Evolutionary conservation across 179 eudicot genomes (phyloP).

Genomic region (Drosera spatulata): DNA sequence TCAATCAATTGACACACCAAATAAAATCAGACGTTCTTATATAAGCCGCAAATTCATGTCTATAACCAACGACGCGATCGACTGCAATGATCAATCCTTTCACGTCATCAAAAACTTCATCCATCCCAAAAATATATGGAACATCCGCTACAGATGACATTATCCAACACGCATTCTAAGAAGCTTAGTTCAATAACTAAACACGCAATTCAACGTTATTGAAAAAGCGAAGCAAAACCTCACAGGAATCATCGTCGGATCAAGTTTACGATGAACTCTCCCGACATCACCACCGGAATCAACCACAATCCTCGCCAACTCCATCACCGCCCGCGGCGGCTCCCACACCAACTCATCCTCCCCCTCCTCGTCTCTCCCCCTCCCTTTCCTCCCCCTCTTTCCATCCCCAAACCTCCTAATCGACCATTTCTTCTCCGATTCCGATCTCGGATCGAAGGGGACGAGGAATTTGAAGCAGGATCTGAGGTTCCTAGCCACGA

Average conservation of each 20-base stretch:
- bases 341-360: constrained; percentile 49
- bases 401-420: constrained; percentile 12
- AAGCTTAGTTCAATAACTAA: too few relatives aligned
- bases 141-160: too few relatives aligned
- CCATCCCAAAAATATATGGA: too few relatives aligned
- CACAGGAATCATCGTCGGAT: constrained; percentile 57
- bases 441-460: constrained; percentile 21
- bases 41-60: too few relatives aligned
- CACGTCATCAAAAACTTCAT: too few relatives aligned
- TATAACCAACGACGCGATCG: too few relatives aligned
- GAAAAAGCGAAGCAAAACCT: constrained; percentile 6
- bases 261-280: constrained; percentile 41
- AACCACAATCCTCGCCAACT: constrained; percentile 67
- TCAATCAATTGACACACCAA: too few relatives aligned
- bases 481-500: constrained; percentile 29
- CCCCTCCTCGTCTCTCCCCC: neutral
- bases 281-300: constrained; percentile 74
- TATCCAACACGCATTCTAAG: too few relatives aligned
- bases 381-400: neutral
- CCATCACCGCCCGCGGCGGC: constrained; percentile 63
- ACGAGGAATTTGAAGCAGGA: constrained; percentile 82
- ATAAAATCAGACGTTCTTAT: too few relatives aligned
- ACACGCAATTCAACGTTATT: too few relatives aligned
- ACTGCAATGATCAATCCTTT: too few relatives aligned
- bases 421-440: neutral